A percentile compares a stretch with the other conserved stretches of the same genome.
Evolutionary conservation across 768 basidiomycete genomes (phyloP).

Genomic region (Lactarius trivialis): DNA sequence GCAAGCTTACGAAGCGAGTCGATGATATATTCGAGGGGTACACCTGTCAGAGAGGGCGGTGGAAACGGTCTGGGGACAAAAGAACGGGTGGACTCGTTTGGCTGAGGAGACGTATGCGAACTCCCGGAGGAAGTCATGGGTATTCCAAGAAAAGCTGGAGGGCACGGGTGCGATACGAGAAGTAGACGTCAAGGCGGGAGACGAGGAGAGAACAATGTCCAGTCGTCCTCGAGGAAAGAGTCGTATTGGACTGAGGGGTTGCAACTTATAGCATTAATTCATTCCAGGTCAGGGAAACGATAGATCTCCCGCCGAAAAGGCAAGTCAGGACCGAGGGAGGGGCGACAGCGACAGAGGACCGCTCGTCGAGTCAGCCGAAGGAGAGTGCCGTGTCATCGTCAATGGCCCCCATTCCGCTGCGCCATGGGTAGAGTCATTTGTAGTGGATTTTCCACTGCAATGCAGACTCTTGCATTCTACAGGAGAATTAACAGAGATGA

Average conservation of each 20-base stretch:
- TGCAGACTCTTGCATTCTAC: background rate
- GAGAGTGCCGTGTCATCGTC: background rate
- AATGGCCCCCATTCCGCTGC: background rate
- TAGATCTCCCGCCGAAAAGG: constrained; percentile 8
- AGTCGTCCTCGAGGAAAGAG: background rate
- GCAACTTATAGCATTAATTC: constrained; percentile 4
- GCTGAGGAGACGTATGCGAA: constrained; percentile 18
- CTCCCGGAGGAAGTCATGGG: constrained; percentile 18
- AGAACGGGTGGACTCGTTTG: constrained; percentile 27
- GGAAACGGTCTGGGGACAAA: constrained; percentile 58
- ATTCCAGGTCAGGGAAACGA: background rate
- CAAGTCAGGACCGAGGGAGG: background rate
- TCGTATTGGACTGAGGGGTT: background rate
- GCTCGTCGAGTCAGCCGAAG: constrained; percentile 9
- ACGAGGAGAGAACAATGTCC: constrained; percentile 7
- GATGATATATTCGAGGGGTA: constrained; percentile 68
- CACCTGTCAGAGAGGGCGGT: constrained; percentile 52
- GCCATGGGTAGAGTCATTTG: background rate
- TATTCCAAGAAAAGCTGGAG: background rate
- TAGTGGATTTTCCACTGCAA: background rate
- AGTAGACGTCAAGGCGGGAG: background rate
- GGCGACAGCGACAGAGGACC: constrained; percentile 4
- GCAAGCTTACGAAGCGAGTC: constrained; percentile 63
- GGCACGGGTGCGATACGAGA: background rate
- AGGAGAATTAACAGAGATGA: background rate